Evolutionary conservation across 2,329 filamentous ascomycete genomes (phyloP), one percentile per base, ranked within the genome.

Genomic region (Saccharata proteae): DNA sequence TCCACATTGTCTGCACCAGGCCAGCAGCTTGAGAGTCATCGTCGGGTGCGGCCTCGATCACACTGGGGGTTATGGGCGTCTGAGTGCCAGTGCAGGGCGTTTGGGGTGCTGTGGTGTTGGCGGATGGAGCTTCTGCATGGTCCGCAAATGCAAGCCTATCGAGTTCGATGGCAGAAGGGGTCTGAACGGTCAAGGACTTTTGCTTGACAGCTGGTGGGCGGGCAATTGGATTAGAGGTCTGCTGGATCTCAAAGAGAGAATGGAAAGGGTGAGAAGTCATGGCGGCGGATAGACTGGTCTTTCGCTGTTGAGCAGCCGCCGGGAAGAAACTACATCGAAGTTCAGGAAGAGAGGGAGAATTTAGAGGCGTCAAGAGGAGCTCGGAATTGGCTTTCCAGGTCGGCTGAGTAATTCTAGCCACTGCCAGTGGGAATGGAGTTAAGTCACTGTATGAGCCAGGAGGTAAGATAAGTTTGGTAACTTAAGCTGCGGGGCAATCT

Each of bases 1-100:
- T 62, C 39, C 64, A 74, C 36, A 73, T 67, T 38, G 64, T 76
- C 29, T 72, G 71, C 18, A 72, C 47, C 3, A 64, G 52, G 26
- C 66, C 61, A 1, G 18, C 14, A 60, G 48, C 59, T 6, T 53
- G 61, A 6, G 61, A 56, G 10, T 52, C 45, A 15, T 38, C 42
- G 16, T 30, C 43, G 12, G 68, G 69, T 5, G 61, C 68, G 43
- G 77, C 73, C 29, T 62, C 53, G 28, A 57, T 52, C 1, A 54
- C 54, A 27, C 40, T 49, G 2, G 53, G 47, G 2, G 46, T 49
- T 11, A 22, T 34, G 16, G 35, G 36, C 13, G 31, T 38, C 28
- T 47, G 40, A 1, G 30, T 26, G 2, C 43, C 42, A 5, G 38
- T 37, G 7, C 7, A 9, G 9, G 26, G 13, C 7, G 20, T 19